phyloP scores from a whole-genome alignment of 345 rosid species.

The Adansonia digitata region DNA sequence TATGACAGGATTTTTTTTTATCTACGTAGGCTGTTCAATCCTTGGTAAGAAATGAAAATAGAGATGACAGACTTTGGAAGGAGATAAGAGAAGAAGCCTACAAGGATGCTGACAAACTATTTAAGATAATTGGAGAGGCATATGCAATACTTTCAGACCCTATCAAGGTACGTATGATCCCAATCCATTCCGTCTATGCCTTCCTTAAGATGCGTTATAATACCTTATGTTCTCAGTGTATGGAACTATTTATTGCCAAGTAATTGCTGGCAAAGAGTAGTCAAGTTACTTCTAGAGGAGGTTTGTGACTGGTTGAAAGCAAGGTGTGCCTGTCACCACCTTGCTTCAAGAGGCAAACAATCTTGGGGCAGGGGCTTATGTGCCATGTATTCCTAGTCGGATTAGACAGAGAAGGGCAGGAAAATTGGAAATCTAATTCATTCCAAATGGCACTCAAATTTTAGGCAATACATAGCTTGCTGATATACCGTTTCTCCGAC shows the following conservation, averaged over 20 bases:
- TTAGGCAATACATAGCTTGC: not conserved
- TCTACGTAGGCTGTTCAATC: constrained; percentile 74
- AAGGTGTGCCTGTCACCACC: not conserved
- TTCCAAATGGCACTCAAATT: not conserved
- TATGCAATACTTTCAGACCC: constrained; percentile 92
- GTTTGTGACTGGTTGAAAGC: not conserved
- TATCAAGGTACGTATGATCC: constrained; percentile 38
- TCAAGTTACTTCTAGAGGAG: not conserved
- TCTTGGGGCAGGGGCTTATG: not conserved
- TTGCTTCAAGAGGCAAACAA: not conserved
- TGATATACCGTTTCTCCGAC: not conserved
- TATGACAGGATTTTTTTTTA: constrained; percentile 3
- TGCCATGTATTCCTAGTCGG: not conserved
- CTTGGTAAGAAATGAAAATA: constrained; percentile 71
- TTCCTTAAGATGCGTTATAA: not conserved
- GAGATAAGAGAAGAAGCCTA: constrained; percentile 82
- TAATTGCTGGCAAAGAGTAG: not conserved
- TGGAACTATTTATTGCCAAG: not conserved
- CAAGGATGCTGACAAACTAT: constrained; percentile 78
- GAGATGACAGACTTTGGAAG: constrained; percentile 77
- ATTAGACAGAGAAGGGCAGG: not conserved
- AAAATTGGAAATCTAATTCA: not conserved
- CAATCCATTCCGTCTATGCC: not conserved
- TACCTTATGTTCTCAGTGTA: not conserved
- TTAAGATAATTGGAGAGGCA: constrained; percentile 95